Percentiles rank a stretch among this genome's conserved stretches.
Conservation (phyloP, 1,284 basidiomycete genomes). For the Irpex rosettiformis region DNA sequence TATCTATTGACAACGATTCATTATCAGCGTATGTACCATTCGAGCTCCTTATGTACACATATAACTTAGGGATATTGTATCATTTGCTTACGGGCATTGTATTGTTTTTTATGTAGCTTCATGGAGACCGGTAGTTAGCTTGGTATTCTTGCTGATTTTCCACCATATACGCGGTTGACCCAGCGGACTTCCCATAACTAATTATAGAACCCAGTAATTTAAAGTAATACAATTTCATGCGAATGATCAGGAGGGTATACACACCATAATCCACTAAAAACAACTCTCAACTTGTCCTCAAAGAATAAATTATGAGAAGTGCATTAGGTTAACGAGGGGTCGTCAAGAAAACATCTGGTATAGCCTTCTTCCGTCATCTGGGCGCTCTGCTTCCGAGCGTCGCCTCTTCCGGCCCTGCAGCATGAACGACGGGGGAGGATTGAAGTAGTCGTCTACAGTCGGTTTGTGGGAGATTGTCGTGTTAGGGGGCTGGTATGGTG, state of each 20-base stretch:
- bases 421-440: conserved; percentile 28
- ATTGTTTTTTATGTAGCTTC: background rate
- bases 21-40: background rate
- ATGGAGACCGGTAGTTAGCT: background rate
- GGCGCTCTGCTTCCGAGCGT: conserved; percentile 25
- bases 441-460: conserved; percentile 41
- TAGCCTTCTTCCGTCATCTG: conserved; percentile 21
- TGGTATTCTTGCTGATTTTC: background rate
- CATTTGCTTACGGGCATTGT: too few relatives aligned
- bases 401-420: conserved; percentile 27
- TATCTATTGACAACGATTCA: background rate
- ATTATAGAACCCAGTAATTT: background rate
- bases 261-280: background rate
- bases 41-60: background rate
- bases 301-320: background rate
- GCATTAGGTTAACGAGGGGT: background rate
- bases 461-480: conserved; percentile 20
- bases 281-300: background rate
- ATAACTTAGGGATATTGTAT: background rate
- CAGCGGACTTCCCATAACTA: background rate
- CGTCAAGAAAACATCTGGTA: conserved; percentile 14
- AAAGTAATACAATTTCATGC: background rate
- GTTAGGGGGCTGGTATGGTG: conserved; percentile 20
- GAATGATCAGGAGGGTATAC: background rate
- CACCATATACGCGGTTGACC: background rate